Conservation (phyloP, 2,329 filamentous ascomycete species). For the Monilinia polystroma region DNA sequence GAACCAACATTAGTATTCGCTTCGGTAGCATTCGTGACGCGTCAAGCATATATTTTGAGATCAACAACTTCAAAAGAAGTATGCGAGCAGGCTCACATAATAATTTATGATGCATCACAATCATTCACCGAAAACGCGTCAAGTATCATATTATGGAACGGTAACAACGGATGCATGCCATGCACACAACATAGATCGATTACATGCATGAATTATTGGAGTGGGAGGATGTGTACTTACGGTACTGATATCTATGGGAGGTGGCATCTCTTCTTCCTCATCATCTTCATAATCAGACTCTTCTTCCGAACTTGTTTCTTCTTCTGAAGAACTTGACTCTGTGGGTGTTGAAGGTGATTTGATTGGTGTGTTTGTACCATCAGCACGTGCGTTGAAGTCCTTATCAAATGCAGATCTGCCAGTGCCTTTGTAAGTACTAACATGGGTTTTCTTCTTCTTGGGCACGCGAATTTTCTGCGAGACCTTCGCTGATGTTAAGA, state of each 20-base stretch:
- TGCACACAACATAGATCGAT: neutral
- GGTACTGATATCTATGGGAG: constrained; percentile 35
- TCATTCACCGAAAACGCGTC: neutral
- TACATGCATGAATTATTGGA: neutral
- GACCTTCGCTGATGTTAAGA: constrained; percentile 29
- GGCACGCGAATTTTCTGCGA: constrained; percentile 33
- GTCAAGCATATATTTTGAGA: neutral
- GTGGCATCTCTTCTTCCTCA: constrained; percentile 31
- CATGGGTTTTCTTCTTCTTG: constrained; percentile 31
- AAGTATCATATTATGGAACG: neutral
- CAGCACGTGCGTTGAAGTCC: constrained; percentile 28
- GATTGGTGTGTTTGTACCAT: constrained; percentile 23
- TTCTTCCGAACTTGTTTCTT: constrained; percentile 39
- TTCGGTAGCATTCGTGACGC: neutral
- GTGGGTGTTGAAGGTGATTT: constrained; percentile 31
- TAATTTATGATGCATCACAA: neutral
- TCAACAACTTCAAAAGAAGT: neutral
- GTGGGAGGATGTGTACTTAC: constrained; percentile 31
- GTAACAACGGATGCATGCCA: constrained; percentile 1
- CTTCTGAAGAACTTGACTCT: constrained; percentile 39
- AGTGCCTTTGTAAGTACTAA: constrained; percentile 37
- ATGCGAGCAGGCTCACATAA: neutral
- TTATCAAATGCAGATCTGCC: constrained; percentile 30
- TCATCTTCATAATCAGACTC: constrained; percentile 41
- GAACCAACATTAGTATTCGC: constrained; percentile 12